Evolutionary conservation across 2,329 filamentous ascomycete species (phyloP), one percentile per base, ranked within the genome.

Genomic region (Colletotrichum eleusines): DNA sequence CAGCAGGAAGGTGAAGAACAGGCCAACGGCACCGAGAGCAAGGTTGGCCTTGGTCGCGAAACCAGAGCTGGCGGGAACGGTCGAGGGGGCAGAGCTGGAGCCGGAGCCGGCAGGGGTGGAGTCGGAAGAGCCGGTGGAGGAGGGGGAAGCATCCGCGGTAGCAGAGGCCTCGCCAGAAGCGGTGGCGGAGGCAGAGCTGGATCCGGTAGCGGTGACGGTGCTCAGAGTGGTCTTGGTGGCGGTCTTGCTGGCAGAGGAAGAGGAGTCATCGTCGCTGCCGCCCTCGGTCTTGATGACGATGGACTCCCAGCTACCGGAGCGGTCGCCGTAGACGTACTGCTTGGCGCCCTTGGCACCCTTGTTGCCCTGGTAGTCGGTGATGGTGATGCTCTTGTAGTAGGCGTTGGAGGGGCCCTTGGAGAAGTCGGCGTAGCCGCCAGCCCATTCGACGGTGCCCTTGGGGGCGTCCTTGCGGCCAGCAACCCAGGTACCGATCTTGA

Each of bases 381-480:
- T 85, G 73, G 79, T 84, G 74, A 89, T 78, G 76, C 81, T 84
- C 83, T 88, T 83, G 86, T 89, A 89, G 83, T 86, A 85, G 76
- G 82, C 88, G 64, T 80, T 77, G 81, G 87, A 88, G 69, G 88
- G 87, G 71, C 79, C 86, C 75, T 87, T 74, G 74, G 74, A 75
- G 77, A 88, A 89, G 77, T 88, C 80, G 73, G 84, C 81, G 75
- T 77, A 77, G 71, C 92, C 92, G 73, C 90, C 91, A 66, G 89
- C 88, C 90, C 90, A 92, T 71, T 87, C 74, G 72, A 94, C 92
- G 42, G 94, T 96, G 71, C 94, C 94, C 69, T 87, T 79, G 44
- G 88, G 78, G 75, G 93, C 92, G 73, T 82, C 79, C 70, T 82
- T 80, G 75, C 86, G 82, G 66, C 89, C 88, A 63, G 84, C 89